Percentiles rank a stretch among this genome's conserved stretches.
Conservation (phyloP, 1,284 basidiomycete genomes). For the Kalmanozyma brasiliensis region DNA sequence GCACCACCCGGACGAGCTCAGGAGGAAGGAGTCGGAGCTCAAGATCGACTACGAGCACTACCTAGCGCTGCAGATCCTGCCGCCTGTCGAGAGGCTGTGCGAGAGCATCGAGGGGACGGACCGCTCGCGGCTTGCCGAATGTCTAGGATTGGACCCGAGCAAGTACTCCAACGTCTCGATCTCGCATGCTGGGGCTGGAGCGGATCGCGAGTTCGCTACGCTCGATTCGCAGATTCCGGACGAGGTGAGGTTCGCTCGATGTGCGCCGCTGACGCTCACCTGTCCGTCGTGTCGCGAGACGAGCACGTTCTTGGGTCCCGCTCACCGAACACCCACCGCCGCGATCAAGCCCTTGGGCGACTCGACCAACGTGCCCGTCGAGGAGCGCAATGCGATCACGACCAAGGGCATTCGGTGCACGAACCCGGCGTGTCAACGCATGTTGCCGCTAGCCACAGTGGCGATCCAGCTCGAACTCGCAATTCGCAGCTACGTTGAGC, state of each 20-base stretch:
- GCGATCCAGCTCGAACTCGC: slow-evolving; percentile 83
- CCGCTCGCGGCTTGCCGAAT: slow-evolving; percentile 87
- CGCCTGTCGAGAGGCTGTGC: slow-evolving; percentile 92
- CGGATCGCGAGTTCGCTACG: slow-evolving; percentile 77
- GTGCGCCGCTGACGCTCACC: slow-evolving; percentile 48
- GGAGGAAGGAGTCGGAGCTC: slow-evolving; percentile 70
- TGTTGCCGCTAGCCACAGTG: slow-evolving; percentile 32
- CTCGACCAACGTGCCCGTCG: slow-evolving; percentile 14
- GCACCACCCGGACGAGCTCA: slow-evolving; percentile 91
- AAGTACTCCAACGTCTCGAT: slow-evolving; percentile 72
- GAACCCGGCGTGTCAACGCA: slow-evolving; percentile 21
- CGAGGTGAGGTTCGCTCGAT: slow-evolving; percentile 75
- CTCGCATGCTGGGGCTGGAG: slow-evolving; percentile 41
- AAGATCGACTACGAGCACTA: slow-evolving; percentile 80
- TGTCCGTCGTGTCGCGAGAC: slow-evolving; percentile 52
- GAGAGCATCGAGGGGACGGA: slow-evolving; percentile 97
- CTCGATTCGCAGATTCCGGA: slow-evolving; percentile 92
- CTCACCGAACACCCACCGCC: slow-evolving; percentile 14
- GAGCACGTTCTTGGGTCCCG: slow-evolving; percentile 38
- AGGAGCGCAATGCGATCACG: slow-evolving; percentile 28
- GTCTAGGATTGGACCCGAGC: slow-evolving; percentile 88
- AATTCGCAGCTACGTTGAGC: slow-evolving; percentile 79
- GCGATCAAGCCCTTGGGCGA: slow-evolving; percentile 8
- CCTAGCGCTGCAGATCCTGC: slow-evolving; percentile 88
- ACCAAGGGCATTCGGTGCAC: slow-evolving; percentile 48